These are phyloP conservation scores for Kwoniella europaea DNA, from an alignment of 768 basidiomycete species.

Conservation along the genomic window DNA sequence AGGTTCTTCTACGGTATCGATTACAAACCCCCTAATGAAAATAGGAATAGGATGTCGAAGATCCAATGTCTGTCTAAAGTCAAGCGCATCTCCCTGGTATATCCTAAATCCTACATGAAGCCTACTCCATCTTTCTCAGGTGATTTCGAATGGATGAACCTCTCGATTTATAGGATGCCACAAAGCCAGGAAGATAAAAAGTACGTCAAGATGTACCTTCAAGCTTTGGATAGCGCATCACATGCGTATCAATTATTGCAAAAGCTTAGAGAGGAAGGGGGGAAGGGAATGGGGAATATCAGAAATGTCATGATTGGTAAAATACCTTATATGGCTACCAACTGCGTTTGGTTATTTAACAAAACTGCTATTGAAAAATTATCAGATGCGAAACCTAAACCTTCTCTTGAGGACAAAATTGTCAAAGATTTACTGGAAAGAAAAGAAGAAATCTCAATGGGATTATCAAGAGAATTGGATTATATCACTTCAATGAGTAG, in stretches of 20 bases:
- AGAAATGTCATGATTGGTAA: background rate
- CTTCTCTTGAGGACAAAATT: background rate
- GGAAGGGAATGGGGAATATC: background rate
- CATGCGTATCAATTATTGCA: background rate
- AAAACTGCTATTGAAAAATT: background rate
- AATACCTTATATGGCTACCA: background rate
- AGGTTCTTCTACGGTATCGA: constrained; percentile 12
- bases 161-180: constrained; percentile 3
- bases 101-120: background rate
- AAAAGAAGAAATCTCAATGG: background rate
- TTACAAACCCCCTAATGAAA: background rate
- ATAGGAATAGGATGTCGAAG: background rate
- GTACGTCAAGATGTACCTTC: background rate
- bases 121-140: too few species aligned
- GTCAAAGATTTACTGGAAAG: background rate
- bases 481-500: background rate
- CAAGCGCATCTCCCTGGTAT: background rate
- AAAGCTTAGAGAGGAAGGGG: background rate
- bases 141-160: background rate
- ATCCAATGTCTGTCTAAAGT: background rate
- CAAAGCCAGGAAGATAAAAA: background rate
- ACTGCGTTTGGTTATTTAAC: background rate
- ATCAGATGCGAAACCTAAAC: background rate
- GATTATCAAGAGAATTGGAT: background rate
- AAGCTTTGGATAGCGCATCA: background rate